Percentiles rank a stretch among this genome's conserved stretches.
These are phyloP conservation scores for Cyberlindnera maclurae DNA, from an alignment of 805 yeast species.

Conservation along the genomic window DNA sequence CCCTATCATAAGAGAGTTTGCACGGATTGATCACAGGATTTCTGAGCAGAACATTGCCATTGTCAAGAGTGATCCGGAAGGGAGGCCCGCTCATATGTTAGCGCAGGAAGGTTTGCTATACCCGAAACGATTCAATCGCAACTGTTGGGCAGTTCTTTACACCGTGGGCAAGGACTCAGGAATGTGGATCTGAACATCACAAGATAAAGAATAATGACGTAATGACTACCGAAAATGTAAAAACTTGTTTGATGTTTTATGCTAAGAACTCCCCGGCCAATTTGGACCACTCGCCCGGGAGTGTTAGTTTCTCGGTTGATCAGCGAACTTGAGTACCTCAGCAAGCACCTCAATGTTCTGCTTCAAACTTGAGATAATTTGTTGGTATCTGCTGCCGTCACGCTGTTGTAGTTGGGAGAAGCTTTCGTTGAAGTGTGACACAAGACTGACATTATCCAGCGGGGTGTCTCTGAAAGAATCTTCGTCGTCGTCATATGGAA, in stretches of 20 bases:
- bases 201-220: too few relatives aligned
- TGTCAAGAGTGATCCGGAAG: not conserved
- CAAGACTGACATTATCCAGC: slow-evolving; percentile 68
- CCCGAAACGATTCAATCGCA: not conserved
- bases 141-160: not conserved
- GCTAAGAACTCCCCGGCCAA: too few relatives aligned
- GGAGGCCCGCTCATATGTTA: not conserved
- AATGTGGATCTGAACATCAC: not conserved
- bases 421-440: slow-evolving; percentile 52
- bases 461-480: slow-evolving; percentile 77
- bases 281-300: not conserved
- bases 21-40: slow-evolving; percentile 12
- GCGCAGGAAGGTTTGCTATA: not conserved
- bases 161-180: not conserved
- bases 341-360: not conserved
- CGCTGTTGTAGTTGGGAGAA: slow-evolving; percentile 40
- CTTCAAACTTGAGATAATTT: slow-evolving; percentile 13
- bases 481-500: slow-evolving; percentile 42
- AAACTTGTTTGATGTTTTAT: too few relatives aligned
- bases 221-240: too few relatives aligned
- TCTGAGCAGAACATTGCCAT: slow-evolving; percentile 3
- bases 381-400: slow-evolving; percentile 39
- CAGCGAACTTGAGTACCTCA: not conserved
- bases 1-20: slow-evolving; percentile 20
- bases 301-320: not conserved